phyloP scores from a whole-genome alignment of 129 eudicot genomes.

The Flaveria brownii region DNA sequence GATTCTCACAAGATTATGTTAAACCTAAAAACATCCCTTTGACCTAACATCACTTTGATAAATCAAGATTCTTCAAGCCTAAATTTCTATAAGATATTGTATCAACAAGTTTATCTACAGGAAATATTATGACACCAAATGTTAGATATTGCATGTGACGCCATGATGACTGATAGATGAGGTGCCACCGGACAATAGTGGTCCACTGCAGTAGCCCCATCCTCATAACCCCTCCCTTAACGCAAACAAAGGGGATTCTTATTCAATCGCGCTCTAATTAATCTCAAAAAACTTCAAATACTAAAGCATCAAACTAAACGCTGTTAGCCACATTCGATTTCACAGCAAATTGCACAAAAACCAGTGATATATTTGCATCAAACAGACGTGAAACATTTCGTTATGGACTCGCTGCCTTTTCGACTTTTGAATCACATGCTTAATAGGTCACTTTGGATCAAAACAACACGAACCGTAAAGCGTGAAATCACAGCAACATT shows the following conservation, averaged over 20 bases:
- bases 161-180: constrained; percentile 7
- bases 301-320: constrained; percentile 13
- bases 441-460: constrained; percentile 1
- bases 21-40: not conserved
- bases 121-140: constrained; percentile 15
- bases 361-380: not conserved
- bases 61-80: not conserved
- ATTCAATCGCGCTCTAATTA: not conserved
- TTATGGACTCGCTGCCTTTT: not conserved
- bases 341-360: not conserved
- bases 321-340: constrained; percentile 14
- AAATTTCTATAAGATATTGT: constrained; percentile 5
- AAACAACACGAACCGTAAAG: constrained; percentile 23
- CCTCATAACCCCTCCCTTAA: not conserved
- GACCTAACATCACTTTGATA: not conserved
- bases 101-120: constrained; percentile 2
- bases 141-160: constrained; percentile 30
- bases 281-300: constrained; percentile 18
- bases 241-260: not conserved
- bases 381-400: not conserved
- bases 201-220: constrained; percentile 18
- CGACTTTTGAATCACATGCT: constrained; percentile 14
- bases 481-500: constrained; percentile 32
- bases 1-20: constrained; percentile 3
- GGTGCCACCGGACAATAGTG: constrained; percentile 12